These are phyloP conservation scores for Coemansia sp. DNA, from an alignment of 192 early-diverging fungal species.

Conservation along the genomic window DNA sequence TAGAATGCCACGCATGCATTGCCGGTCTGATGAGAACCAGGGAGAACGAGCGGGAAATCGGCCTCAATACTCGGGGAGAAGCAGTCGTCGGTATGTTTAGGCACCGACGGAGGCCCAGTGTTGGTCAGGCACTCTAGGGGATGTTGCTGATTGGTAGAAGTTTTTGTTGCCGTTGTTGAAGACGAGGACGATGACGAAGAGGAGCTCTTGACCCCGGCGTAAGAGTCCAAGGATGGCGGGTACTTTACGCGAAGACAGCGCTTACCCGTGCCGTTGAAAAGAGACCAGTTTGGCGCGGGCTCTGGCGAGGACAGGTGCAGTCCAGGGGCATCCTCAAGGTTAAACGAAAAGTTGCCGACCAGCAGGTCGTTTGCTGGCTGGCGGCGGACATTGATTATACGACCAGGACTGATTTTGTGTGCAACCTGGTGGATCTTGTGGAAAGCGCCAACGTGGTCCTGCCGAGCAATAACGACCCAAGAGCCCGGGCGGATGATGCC, in stretches of 20 bases:
- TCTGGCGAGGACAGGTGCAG: conserved; percentile 1
- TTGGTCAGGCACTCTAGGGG: background rate
- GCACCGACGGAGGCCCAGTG: background rate
- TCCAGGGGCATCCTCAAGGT: background rate
- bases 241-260: conserved; percentile 49
- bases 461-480: conserved; percentile 46
- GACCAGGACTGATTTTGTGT: conserved; percentile 29
- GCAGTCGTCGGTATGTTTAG: background rate
- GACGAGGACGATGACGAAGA: background rate
- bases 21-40: conserved; percentile 78
- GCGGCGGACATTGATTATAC: conserved; percentile 48
- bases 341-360: conserved; percentile 38
- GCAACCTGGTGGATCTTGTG: conserved; percentile 44
- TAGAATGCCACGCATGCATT: conserved; percentile 78
- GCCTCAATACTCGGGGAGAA: conserved; percentile 27
- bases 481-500: conserved; percentile 70
- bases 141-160: background rate
- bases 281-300: conserved; percentile 28
- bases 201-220: conserved; percentile 22
- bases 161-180: background rate
- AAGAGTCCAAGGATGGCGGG: conserved; percentile 37
- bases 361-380: conserved; percentile 41
- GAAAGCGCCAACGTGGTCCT: conserved; percentile 44
- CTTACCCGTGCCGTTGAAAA: conserved; percentile 41
- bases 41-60: conserved; percentile 59